Percentiles rank a stretch among this genome's conserved stretches.
phyloP scores from a whole-genome alignment of 306 rosid genomes.

The Acacia melanoxylon region DNA sequence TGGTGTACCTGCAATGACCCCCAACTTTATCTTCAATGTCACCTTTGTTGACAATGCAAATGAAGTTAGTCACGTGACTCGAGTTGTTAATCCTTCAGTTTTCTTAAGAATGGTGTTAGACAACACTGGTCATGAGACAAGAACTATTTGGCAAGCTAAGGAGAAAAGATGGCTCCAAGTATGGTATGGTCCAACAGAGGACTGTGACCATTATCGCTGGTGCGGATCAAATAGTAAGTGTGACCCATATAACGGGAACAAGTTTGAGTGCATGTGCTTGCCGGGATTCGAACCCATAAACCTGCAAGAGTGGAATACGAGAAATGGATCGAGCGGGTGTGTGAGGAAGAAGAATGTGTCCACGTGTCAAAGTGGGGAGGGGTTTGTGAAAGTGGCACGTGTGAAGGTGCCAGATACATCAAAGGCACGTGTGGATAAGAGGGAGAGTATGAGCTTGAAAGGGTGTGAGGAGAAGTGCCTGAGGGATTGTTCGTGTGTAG shows the following conservation, averaged over 20 bases:
- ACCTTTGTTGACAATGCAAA: no score
- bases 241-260: no score
- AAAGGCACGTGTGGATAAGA: neutral
- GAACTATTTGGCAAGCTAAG: no score
- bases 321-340: constrained; percentile 72
- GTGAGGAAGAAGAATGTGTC: neutral
- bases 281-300: constrained; percentile 44
- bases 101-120: no score
- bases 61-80: no score
- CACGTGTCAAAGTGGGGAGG: neutral
- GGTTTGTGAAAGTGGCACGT: constrained; percentile 13
- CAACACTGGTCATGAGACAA: no score
- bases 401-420: constrained; percentile 49
- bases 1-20: constrained; percentile 33
- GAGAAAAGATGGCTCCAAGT: no score
- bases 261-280: neutral
- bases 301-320: constrained; percentile 46
- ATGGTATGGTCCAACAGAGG: no score
- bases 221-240: no score
- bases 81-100: no score
- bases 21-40: neutral
- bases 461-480: neutral
- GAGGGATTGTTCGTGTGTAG: neutral
- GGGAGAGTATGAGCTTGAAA: neutral
- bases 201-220: no score